A percentile compares a stretch with the other conserved stretches of the same genome.
Conservation (phyloP, 257 asterid species). For the Rehmannia glutinosa region DNA sequence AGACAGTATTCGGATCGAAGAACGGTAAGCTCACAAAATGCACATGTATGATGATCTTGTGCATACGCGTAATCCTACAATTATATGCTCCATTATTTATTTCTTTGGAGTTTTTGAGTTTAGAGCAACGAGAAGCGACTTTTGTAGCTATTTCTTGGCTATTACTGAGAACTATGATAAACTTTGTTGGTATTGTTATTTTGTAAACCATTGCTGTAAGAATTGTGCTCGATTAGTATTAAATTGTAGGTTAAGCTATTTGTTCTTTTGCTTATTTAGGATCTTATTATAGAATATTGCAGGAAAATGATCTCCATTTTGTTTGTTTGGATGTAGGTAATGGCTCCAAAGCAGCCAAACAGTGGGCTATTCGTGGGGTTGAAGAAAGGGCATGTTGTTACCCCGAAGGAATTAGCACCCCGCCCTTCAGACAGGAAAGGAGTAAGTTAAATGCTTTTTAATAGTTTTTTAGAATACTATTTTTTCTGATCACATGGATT, state of each 20-base stretch:
- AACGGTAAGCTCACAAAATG: not conserved
- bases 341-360: slow-evolving; percentile 50
- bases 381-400: slow-evolving; percentile 50
- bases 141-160: not conserved
- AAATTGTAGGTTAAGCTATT: not conserved
- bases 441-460: slow-evolving; percentile 21
- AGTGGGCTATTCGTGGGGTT: slow-evolving; percentile 45
- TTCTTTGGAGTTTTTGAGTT: not conserved
- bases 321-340: slow-evolving; percentile 21
- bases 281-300: not conserved
- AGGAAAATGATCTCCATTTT: not conserved
- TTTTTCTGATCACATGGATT: not conserved
- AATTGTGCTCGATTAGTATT: not conserved
- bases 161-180: not conserved
- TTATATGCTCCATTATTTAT: not conserved
- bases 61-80: no score
- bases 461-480: not conserved
- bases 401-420: slow-evolving; percentile 42
- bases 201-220: not conserved
- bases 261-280: not conserved
- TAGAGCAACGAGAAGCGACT: not conserved
- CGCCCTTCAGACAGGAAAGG: slow-evolving; percentile 54
- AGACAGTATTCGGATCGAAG: not conserved
- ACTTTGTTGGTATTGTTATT: not conserved
- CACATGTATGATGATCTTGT: no score